Conservation (phyloP, 495 filamentous ascomycete genomes). For the Parachaetomium inaequale region DNA sequence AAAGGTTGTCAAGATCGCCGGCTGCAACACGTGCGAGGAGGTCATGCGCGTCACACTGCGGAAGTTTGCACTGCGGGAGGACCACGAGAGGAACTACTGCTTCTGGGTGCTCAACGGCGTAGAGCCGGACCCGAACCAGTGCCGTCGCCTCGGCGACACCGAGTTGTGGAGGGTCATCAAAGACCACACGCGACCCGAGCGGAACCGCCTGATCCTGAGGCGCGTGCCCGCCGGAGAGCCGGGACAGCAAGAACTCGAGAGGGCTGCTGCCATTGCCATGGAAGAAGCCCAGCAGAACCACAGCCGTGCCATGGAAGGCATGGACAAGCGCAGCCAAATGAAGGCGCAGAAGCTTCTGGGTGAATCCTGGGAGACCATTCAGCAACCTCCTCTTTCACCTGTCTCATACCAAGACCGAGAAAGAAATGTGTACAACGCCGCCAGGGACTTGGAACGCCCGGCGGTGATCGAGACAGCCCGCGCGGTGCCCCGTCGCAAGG, state of each 20-base stretch:
- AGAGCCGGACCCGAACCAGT: slow-evolving; percentile 74
- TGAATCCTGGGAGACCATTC: slow-evolving; percentile 71
- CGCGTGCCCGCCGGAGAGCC: slow-evolving; percentile 86
- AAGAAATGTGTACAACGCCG: slow-evolving; percentile 60
- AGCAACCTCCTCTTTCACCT: slow-evolving; percentile 78
- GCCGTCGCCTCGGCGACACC: slow-evolving; percentile 72
- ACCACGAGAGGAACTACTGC: slow-evolving; percentile 74
- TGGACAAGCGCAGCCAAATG: slow-evolving; percentile 60
- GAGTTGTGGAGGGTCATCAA: slow-evolving; percentile 84
- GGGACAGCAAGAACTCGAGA: slow-evolving; percentile 70
- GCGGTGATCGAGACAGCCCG: slow-evolving; percentile 48
- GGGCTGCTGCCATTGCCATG: slow-evolving; percentile 75
- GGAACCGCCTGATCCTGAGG: slow-evolving; percentile 83
- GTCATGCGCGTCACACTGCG: slow-evolving; percentile 79
- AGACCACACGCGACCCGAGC: slow-evolving; percentile 69
- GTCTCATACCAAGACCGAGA: slow-evolving; percentile 62
- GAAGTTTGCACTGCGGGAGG: slow-evolving; percentile 73
- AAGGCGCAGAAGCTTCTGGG: slow-evolving; percentile 84
- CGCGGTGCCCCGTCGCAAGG: slow-evolving; percentile 57
- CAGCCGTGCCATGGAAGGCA: slow-evolving; percentile 57
- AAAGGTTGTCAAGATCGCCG: slow-evolving; percentile 83
- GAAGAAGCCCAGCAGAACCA: slow-evolving; percentile 79
- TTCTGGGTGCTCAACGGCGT: slow-evolving; percentile 79
- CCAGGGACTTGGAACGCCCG: slow-evolving; percentile 55
- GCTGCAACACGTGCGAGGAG: slow-evolving; percentile 85